Conservation (phyloP, 2,329 filamentous ascomycete species). For the Talaromyces sp. region DNA sequence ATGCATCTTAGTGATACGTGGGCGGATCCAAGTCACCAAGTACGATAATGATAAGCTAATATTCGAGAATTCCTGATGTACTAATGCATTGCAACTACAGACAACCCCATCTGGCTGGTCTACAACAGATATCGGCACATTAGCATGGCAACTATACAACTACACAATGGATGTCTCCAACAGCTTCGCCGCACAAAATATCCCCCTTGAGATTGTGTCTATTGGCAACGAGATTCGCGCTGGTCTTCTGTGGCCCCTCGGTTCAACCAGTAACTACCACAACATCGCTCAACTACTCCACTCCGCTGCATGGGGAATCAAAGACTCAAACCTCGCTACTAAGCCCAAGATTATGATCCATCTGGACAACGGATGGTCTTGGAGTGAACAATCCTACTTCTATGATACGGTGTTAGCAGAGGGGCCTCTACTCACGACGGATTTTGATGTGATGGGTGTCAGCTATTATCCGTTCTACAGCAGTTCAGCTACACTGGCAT, state of each 20-base stretch:
- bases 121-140: slow-evolving; percentile 53
- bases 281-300: slow-evolving; percentile 65
- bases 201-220: slow-evolving; percentile 61
- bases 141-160: slow-evolving; percentile 63
- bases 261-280: slow-evolving; percentile 52
- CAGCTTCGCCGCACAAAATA: slow-evolving; percentile 54
- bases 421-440: slow-evolving; percentile 50
- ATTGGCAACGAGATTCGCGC: slow-evolving; percentile 71
- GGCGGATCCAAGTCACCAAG: slow-evolving; percentile 65
- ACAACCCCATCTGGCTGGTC: slow-evolving; percentile 62
- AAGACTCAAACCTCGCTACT: slow-evolving; percentile 56
- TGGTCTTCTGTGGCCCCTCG: slow-evolving; percentile 66
- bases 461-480: slow-evolving; percentile 73
- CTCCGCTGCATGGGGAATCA: slow-evolving; percentile 62
- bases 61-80: not conserved
- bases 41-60: slow-evolving; percentile 21
- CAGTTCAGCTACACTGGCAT: slow-evolving; percentile 55
- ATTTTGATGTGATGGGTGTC: slow-evolving; percentile 70
- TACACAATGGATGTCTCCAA: slow-evolving; percentile 65
- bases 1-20: slow-evolving; percentile 68
- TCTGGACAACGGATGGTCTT: slow-evolving; percentile 73
- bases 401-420: slow-evolving; percentile 57
- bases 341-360: slow-evolving; percentile 71
- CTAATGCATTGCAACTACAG: slow-evolving; percentile 24
- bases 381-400: slow-evolving; percentile 63